Conservation (phyloP, 257 asterid genomes). For the Solanum sitiens region DNA sequence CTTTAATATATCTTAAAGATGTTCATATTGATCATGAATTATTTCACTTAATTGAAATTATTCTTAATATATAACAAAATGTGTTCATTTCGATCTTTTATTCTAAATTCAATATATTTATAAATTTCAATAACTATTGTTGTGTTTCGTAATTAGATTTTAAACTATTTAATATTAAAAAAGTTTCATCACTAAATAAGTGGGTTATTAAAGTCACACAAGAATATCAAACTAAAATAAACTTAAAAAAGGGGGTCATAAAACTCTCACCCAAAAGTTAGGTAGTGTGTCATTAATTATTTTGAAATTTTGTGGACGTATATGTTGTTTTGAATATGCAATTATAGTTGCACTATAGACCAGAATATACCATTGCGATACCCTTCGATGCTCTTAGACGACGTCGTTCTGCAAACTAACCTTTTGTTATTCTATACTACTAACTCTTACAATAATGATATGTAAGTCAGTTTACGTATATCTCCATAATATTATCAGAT, state of each 20-base stretch:
- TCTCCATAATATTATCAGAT: neutral
- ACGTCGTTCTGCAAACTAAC: neutral
- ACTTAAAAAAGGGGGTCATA: neutral
- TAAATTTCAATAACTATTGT: too few species aligned
- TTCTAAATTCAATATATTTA: too few species aligned
- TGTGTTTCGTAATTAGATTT: too few species aligned
- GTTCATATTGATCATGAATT: too few species aligned
- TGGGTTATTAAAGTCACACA: too few species aligned
- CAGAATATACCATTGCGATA: neutral
- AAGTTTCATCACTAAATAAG: too few species aligned
- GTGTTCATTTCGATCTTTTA: rapidly evolving
- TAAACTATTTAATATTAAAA: too few species aligned
- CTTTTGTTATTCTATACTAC: neutral
- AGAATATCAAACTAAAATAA: neutral
- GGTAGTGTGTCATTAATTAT: neutral
- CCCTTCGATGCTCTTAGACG: neutral
- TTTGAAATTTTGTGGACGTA: neutral
- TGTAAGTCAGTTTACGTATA: neutral
- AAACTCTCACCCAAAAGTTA: neutral
- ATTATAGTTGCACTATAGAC: too few species aligned
- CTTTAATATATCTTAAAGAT: too few species aligned
- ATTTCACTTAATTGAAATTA: too few species aligned
- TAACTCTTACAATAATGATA: neutral
- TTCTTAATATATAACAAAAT: too few species aligned
- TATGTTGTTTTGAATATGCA: neutral